Evolutionary conservation across 345 rosid genomes (phyloP).

Genomic region (Cardamine occulta): DNA sequence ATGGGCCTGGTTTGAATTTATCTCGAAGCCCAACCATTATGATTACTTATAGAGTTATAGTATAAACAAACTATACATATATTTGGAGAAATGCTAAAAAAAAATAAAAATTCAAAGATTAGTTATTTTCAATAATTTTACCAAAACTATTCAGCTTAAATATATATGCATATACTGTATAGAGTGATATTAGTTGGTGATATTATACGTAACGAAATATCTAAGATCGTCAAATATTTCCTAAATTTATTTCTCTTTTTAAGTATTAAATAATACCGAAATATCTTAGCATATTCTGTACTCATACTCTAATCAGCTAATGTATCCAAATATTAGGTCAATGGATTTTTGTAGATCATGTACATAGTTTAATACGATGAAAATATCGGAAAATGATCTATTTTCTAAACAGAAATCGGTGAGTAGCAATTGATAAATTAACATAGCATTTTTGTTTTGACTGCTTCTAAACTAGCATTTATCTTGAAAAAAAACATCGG

Average conservation of each 20-base stretch:
- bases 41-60: not conserved
- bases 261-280: not conserved
- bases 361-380: not conserved
- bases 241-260: not conserved
- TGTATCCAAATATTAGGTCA: not conserved
- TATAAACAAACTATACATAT: not conserved
- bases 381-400: not conserved
- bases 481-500: not conserved
- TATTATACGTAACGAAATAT: too few relatives aligned
- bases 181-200: too few relatives aligned
- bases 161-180: too few relatives aligned
- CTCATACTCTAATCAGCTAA: not conserved
- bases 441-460: not conserved
- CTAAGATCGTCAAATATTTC: too few relatives aligned
- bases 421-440: not conserved
- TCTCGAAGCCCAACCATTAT: not conserved
- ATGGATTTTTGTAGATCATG: not conserved
- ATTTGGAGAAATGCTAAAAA: not conserved
- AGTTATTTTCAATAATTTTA: too few relatives aligned
- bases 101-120: too few relatives aligned
- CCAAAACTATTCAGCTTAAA: too few relatives aligned
- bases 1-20: not conserved
- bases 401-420: not conserved
- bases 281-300: conserved; percentile 2
- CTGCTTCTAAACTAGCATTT: not conserved